A percentile compares a stretch with the other conserved stretches of the same genome.
Conservation (phyloP, 192 early-diverging fungal species). For the Mycoemilia scoparia region DNA sequence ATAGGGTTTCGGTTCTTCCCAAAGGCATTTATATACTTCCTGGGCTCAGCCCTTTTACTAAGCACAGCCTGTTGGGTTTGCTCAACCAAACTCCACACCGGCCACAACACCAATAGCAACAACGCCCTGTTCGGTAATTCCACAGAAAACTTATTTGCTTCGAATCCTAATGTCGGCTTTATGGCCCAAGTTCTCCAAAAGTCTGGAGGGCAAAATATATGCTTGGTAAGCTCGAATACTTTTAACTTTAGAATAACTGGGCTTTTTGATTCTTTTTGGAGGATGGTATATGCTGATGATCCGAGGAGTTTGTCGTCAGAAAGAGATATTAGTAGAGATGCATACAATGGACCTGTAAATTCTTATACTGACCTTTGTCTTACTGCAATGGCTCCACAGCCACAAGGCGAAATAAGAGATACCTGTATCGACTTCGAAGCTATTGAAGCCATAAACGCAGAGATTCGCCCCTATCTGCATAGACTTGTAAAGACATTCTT, state of each 20-base stretch:
- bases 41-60: too few species aligned
- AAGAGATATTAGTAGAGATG: too few species aligned
- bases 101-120: too few species aligned
- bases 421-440: slow-evolving; percentile 47
- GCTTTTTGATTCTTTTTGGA: neutral
- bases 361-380: slow-evolving; percentile 2
- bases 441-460: slow-evolving; percentile 56
- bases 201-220: slow-evolving; percentile 31
- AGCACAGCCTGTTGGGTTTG: too few species aligned
- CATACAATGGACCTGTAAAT: neutral
- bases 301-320: too few species aligned
- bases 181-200: slow-evolving; percentile 33
- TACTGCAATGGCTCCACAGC: slow-evolving; percentile 16
- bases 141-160: too few species aligned
- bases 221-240: slow-evolving; percentile 11
- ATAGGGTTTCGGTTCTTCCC: too few species aligned
- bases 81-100: too few species aligned
- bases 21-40: too few species aligned
- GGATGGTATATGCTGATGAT: too few species aligned
- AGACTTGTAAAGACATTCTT: slow-evolving; percentile 69
- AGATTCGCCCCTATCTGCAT: slow-evolving; percentile 43
- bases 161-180: slow-evolving; percentile 28
- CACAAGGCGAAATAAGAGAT: slow-evolving; percentile 22
- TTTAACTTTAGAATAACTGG: neutral
- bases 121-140: too few species aligned